Base-by-base conservation (phyloP, 1,284 basidiomycete species). In the Earliella scabrosa region DNA sequence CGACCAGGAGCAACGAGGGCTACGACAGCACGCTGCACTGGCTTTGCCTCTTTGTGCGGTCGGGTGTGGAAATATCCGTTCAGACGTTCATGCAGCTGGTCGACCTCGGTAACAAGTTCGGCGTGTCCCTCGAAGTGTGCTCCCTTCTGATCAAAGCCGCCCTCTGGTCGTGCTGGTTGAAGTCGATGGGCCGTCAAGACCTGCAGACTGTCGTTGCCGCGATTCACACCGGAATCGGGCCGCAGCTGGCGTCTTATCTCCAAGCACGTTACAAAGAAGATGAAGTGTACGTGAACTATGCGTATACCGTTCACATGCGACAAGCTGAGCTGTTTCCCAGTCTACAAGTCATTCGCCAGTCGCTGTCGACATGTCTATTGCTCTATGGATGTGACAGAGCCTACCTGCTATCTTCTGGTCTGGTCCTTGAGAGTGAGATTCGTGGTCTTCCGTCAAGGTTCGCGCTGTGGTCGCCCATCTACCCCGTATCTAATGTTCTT, bases 51-150 rank as follows among this genome's bases (percentile, higher is more conserved):
- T 77, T 92, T 60, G 77, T 88, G 11, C 76, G 77, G 45, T 90
- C 90, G 2, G 89, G 87, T 0, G 81, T 91, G 14, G 84, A 88
- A 27, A 77, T 93, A 16, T 83, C 90, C 0, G 68, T 77, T 4
- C 50, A 71, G 2, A 78, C 77, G 2, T 84, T 85, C 63, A 69
- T 72, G 35, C 77, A 78, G 36, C 79, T 85, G 34, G 74, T 77
- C 5, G 61, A 69, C 11, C 66, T 82, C 14, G 73, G 80, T 4
- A 66, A 66, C n/a, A 65, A 74, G 23, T 76, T 74, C 50, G 64
- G 74, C 5, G 70, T 75, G 9, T 72, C 77, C 2, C 68, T 88
- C 16, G 58, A 72, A 6, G 77, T 83, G 46, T 77, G 78, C 16
- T 68, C 75, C 8, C 63, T 79, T 26, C 69, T 89, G 3, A 70